Evolutionary conservation across 306 rosid genomes (phyloP).

Genomic region (Abrus precatorius): DNA sequence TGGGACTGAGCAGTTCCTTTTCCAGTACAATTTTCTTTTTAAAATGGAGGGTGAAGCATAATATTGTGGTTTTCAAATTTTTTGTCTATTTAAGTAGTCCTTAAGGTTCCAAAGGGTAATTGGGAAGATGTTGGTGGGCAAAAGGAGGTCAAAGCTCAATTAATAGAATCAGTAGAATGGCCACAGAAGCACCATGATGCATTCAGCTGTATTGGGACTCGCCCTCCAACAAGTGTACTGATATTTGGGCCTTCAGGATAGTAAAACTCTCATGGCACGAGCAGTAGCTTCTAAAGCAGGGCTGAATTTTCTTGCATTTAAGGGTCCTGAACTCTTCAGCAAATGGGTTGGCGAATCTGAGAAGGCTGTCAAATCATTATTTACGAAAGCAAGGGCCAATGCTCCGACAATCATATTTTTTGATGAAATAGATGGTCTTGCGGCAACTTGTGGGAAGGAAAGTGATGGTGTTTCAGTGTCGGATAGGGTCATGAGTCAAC

Average conservation of each 20-base stretch:
- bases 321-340: conserved; percentile 97
- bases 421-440: conserved; percentile 94
- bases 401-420: conserved; percentile 92
- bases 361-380: conserved; percentile 91
- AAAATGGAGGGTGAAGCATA: conserved; percentile 12
- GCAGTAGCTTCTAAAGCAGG: conserved; percentile 96
- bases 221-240: conserved; percentile 84
- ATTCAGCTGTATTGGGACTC: conserved; percentile 81
- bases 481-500: conserved; percentile 93
- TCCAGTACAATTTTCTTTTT: neutral
- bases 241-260: conserved; percentile 97
- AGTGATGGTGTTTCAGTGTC: conserved; percentile 91
- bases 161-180: conserved; percentile 95
- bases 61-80: conserved; percentile 7
- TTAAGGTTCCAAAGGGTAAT: conserved; percentile 91
- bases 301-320: conserved; percentile 88
- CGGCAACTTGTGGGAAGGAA: conserved; percentile 84
- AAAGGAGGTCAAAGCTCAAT: conserved; percentile 79
- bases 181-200: conserved; percentile 89
- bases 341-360: conserved; percentile 99
- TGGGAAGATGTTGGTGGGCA: conserved; percentile 99
- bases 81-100: conserved; percentile 66
- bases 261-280: conserved; percentile 96
- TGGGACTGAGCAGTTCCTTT: no score
- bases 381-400: conserved; percentile 90